Percentiles rank a stretch among this genome's conserved stretches.
These are phyloP conservation scores for Zygosaccharomyces sapae DNA, from an alignment of 1,139 yeast species.

Conservation along the genomic window DNA sequence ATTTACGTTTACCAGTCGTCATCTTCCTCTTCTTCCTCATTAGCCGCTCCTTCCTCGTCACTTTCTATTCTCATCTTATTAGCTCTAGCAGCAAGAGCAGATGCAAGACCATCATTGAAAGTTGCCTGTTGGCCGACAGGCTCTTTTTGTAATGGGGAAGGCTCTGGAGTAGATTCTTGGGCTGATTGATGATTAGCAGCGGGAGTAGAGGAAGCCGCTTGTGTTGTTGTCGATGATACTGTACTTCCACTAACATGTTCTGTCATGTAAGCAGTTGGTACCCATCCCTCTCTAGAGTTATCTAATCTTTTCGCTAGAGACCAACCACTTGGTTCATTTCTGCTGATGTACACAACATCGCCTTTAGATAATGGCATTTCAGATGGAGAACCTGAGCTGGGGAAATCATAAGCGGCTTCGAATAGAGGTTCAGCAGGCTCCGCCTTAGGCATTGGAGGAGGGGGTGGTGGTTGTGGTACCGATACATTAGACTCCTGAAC, in stretches of 20 bases:
- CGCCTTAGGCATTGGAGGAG: constrained; percentile 56
- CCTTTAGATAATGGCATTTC: constrained; percentile 74
- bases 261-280: constrained; percentile 85
- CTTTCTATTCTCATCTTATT: constrained; percentile 70
- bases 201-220: constrained; percentile 31
- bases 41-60: constrained; percentile 74
- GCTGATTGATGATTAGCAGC: constrained; percentile 26
- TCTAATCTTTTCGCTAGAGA: constrained; percentile 77
- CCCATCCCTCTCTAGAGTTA: constrained; percentile 89
- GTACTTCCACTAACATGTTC: constrained; percentile 42
- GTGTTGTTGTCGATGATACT: constrained; percentile 43
- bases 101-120: constrained; percentile 83
- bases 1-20: constrained; percentile 37
- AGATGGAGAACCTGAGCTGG: constrained; percentile 79
- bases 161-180: constrained; percentile 30
- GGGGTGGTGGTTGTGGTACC: constrained; percentile 56
- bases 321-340: constrained; percentile 83
- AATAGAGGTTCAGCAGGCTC: constrained; percentile 72
- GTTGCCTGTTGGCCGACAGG: constrained; percentile 32
- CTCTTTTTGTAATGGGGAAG: constrained; percentile 59
- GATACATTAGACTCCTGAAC: constrained; percentile 22
- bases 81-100: constrained; percentile 81
- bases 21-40: constrained; percentile 49
- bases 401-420: constrained; percentile 84
- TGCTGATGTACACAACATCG: constrained; percentile 65